Evolutionary conservation across 257 asterid genomes (phyloP).

Genomic region (Linaria vulgaris): DNA sequence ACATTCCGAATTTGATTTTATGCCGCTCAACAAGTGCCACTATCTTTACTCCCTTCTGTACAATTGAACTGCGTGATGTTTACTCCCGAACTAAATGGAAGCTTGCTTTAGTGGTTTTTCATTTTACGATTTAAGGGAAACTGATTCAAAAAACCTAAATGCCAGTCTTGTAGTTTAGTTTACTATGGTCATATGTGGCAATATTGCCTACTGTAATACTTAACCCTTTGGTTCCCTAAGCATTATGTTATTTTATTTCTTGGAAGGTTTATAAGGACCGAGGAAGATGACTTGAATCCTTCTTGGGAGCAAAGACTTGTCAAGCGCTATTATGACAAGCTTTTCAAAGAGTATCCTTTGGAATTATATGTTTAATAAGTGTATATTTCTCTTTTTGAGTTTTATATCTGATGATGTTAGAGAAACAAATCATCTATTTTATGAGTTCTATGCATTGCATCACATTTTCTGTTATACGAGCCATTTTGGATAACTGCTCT

Average conservation of each 20-base stretch:
- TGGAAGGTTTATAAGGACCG: constrained; percentile 76
- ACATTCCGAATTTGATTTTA: not conserved
- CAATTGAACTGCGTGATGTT: too few species aligned
- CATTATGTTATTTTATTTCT: constrained; percentile 26
- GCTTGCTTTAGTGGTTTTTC: too few species aligned
- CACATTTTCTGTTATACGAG: constrained; percentile 8
- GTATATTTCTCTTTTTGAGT: constrained; percentile 17
- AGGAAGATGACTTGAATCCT: constrained; percentile 85
- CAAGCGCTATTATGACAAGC: constrained; percentile 96
- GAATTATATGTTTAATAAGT: constrained; percentile 15
- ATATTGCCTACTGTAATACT: constrained; percentile 12
- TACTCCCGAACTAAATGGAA: too few species aligned
- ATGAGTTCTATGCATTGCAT: not conserved
- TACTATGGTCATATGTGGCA: too few species aligned
- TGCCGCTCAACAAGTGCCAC: too few species aligned
- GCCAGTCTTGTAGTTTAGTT: too few species aligned
- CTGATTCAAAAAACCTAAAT: too few species aligned
- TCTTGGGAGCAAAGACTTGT: constrained; percentile 98
- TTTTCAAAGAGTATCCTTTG: constrained; percentile 94
- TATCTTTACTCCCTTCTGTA: too few species aligned
- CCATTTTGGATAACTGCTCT: too few species aligned
- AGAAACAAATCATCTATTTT: constrained; percentile 13
- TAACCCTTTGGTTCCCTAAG: constrained; percentile 6
- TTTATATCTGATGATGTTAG: constrained; percentile 5
- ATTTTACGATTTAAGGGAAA: too few species aligned